A percentile compares a stretch with the other conserved stretches of the same genome.
Evolutionary conservation across 1,284 basidiomycete species (phyloP).

Genomic region (Amylostereum areolatum): DNA sequence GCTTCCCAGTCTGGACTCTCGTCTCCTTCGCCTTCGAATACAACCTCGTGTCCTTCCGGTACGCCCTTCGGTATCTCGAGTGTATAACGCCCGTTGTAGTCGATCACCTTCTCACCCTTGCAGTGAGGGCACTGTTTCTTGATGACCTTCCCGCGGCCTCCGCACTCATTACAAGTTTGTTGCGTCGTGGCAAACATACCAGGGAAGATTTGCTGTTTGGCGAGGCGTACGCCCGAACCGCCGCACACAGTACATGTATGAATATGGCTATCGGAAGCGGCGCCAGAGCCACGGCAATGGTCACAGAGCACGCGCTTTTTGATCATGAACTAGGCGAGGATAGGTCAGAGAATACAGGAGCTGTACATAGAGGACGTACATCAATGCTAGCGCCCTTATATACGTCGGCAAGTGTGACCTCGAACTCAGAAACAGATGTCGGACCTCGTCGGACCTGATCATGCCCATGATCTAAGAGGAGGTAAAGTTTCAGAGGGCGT

Average conservation of each 20-base stretch:
- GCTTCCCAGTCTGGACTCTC: conserved; percentile 91
- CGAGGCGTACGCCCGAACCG: conserved; percentile 80
- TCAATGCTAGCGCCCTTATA: conserved; percentile 82
- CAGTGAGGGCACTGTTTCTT: conserved; percentile 77
- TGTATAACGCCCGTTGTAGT: conserved; percentile 77
- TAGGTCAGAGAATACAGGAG: background rate
- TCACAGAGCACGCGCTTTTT: conserved; percentile 88
- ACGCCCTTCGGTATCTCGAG: conserved; percentile 82
- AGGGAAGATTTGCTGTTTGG: conserved; percentile 91
- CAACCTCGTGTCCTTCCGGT: conserved; percentile 86
- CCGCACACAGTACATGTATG: conserved; percentile 76
- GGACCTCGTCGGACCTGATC: conserved; percentile 79
- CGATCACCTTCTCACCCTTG: conserved; percentile 74
- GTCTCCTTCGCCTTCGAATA: conserved; percentile 91
- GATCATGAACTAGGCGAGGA: conserved; percentile 66
- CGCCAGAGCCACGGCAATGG: conserved; percentile 88
- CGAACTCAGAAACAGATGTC: conserved; percentile 80
- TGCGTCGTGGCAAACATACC: conserved; percentile 89
- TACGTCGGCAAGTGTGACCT: conserved; percentile 83
- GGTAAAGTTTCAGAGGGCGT: background rate
- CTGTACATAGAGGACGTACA: conserved; percentile 35
- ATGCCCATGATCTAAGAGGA: conserved; percentile 33
- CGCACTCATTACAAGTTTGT: conserved; percentile 73
- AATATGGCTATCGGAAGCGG: conserved; percentile 81
- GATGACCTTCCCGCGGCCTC: conserved; percentile 78